Evolutionary conservation across 225 moss, liverwort and hornwort species (phyloP), one percentile per base, ranked within the genome.

Genomic region (Polytrichum formosum): DNA sequence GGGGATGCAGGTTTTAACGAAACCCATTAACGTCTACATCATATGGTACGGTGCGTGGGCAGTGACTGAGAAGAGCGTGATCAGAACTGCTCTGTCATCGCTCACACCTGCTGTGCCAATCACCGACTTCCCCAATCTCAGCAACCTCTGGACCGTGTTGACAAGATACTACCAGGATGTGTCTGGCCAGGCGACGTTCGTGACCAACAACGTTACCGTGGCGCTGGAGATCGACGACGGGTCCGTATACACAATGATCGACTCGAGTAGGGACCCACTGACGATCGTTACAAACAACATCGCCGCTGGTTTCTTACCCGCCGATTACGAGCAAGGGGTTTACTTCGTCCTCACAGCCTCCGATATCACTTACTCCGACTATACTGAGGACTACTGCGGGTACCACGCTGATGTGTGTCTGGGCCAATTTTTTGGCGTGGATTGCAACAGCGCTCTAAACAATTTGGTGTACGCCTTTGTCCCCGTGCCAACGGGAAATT

Each of bases 121-220:
- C 59, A 60, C n/a, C 25, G 21, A 60, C 21, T 60, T 60, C 5
- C 59, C 59, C 6, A 60, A 60, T 60, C 25, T 60, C 7, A 60
- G 59, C 59, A 60, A 60, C 10, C 59, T 60, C 59, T 60, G 59
- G 59, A n/a, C 2, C 25, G 59, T 60, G 59, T 21, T 60, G 59
- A 60, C 59, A 9, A 60, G 21, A 60, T 60, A 60, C 25, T 60
- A 60, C 59, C 59, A 60, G n/a, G 2, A 21, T n/a, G n/a, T 60
- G 59, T 10, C 59, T 60, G 59, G 59, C 59, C 18, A 60, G 59
- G 59, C n/a, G n/a, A 60, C 59, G n/a, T 60, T 60, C 59, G n/a
- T 60, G 21, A 60, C 59, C 59, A 60, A 60, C 4, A 60, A 5
- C 21, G 59, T 60, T 25, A 60, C 59, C n/a, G 25, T 60, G 25